Base-by-base conservation (phyloP, 208 protist species). In the Crithidia acanthocephali region DNA sequence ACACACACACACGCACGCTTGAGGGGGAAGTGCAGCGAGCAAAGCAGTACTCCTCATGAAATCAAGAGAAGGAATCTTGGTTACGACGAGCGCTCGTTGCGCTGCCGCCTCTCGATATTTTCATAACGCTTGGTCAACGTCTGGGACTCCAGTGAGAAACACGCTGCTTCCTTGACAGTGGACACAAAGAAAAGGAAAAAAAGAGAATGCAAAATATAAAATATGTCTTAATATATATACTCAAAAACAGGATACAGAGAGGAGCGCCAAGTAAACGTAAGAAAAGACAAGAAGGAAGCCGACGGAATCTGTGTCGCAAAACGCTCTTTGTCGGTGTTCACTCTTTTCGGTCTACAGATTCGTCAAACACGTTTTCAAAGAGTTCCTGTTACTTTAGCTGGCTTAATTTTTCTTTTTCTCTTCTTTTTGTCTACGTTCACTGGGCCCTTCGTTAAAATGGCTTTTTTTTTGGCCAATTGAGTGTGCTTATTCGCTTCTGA, bases 111-210 rank as follows among this genome's bases (percentile, higher is more conserved):
- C n/a, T n/a, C n/a, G n/a, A n/a, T n/a, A n/a, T n/a, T n/a, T n/a
- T n/a, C n/a, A n/a, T n/a, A n/a, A n/a, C n/a, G n/a, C n/a, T n/a
- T n/a, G n/a, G n/a, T 42, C 37, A 42, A 15, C 13, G 37, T 42
- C 37, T 48, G 44, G 18, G 44, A 6, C 44, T 15, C 18, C 44
- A 22, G 44, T 13, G 9, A 22, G 4, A 48, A 48, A 48, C 44
- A 48, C 44, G 44, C 44, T 48, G 44, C 44, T n/a, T 48, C 6
- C 16, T 48, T 48, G 16, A 15, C 16, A n/a, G 56, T n/a, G 22
- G 10, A 50, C 45, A 42, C 40, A 11, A 79, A 67, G 56, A 22
- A 79, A 62, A 37, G 16, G 61, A 68, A 50, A 68, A 61, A 56
- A 22, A 74, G 67, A 72, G 33, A 72, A 47, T 27, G 23, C 25